Evolutionary conservation across 208 protist genomes (phyloP).

Genomic region (Leishmania arabica): DNA sequence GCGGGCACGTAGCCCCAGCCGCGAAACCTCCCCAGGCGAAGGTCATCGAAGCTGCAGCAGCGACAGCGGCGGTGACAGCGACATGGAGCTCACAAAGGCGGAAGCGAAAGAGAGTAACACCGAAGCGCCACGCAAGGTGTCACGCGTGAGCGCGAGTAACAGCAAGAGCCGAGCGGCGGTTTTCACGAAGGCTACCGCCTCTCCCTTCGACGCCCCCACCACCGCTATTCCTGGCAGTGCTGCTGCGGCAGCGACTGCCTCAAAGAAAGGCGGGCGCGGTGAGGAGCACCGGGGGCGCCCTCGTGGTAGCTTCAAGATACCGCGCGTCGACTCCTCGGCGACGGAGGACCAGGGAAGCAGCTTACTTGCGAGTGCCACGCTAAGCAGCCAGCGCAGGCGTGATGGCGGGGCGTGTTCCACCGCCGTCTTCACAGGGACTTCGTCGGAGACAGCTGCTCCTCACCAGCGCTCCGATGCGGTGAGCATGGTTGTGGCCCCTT

Average conservation of each 20-base stretch:
- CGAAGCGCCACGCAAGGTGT: background rate
- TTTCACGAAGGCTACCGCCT: background rate
- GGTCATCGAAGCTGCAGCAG: constrained; percentile 4
- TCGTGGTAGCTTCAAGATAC: constrained; percentile 24
- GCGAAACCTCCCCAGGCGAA: background rate
- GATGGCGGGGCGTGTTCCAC: background rate
- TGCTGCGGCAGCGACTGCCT: background rate
- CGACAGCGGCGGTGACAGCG: background rate
- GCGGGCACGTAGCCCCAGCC: constrained; percentile 11
- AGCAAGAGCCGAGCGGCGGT: background rate
- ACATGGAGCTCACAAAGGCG: background rate
- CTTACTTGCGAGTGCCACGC: background rate
- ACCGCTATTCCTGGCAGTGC: background rate
- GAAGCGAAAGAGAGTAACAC: background rate
- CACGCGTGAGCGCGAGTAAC: background rate
- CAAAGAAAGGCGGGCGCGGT: constrained; percentile 6
- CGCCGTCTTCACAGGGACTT: background rate
- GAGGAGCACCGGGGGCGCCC: constrained; percentile 33
- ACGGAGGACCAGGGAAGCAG: background rate
- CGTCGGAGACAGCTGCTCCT: background rate
- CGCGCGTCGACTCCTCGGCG: constrained; percentile 1
- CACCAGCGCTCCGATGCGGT: background rate
- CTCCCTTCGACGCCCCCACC: background rate
- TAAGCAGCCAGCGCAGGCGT: constrained; percentile 8
- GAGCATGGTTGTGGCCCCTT: background rate